Conservation (phyloP, 345 rosid genomes). For the Eucalyptus fibrosa region DNA sequence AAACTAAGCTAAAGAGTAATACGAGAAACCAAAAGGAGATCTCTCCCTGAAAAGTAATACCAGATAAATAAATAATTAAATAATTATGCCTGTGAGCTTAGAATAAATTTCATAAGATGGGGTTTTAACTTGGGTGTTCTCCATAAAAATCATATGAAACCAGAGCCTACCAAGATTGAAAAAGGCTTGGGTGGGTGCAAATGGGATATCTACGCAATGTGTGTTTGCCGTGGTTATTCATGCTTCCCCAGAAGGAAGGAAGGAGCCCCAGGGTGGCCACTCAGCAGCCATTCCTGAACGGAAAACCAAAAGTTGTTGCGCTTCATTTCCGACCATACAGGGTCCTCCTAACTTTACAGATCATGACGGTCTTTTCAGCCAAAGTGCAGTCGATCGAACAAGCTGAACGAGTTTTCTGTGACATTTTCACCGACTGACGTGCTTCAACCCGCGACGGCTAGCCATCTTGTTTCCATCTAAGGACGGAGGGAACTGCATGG, state of each 20-base stretch:
- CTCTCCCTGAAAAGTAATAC: not conserved
- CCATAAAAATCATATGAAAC: not conserved
- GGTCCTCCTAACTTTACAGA: not conserved
- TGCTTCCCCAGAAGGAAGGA: not conserved
- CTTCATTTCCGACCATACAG: not conserved
- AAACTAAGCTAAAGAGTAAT: not conserved
- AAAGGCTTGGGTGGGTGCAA: not conserved
- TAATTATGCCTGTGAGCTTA: not conserved
- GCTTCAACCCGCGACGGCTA: not conserved
- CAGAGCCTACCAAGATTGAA: not conserved
- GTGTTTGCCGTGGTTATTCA: not conserved
- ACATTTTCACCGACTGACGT: not conserved
- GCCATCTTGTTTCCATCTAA: not conserved
- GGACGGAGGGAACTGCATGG: not conserved
- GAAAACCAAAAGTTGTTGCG: not conserved
- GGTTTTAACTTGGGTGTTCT: not conserved
- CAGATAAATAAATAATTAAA: not conserved
- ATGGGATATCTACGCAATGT: not conserved
- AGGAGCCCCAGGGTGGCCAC: not conserved
- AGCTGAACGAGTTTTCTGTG: not conserved
- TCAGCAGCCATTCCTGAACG: not conserved
- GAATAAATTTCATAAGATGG: not conserved
- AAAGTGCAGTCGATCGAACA: not conserved
- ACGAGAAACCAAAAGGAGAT: not conserved
- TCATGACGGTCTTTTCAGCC: not conserved